Evolutionary conservation across 495 filamentous ascomycete genomes (phyloP).

Genomic region (Penicillium angulare): DNA sequence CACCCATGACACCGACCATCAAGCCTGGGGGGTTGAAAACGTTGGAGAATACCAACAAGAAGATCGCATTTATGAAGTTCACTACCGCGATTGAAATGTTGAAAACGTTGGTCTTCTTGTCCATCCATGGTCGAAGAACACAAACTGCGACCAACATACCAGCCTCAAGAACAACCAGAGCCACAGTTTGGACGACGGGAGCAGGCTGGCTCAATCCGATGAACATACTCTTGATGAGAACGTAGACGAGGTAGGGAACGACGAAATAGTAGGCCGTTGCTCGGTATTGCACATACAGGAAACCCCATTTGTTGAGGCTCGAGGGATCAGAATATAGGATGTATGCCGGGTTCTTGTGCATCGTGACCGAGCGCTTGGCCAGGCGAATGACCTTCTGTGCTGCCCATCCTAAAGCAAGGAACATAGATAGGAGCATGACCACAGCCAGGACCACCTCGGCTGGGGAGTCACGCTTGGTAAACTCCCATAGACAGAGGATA

Average conservation of each 20-base stretch:
- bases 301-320: slow-evolving; percentile 96
- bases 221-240: slow-evolving; percentile 86
- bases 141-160: slow-evolving; percentile 73
- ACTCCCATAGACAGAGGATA: slow-evolving; percentile 91
- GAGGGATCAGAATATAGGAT: slow-evolving; percentile 95
- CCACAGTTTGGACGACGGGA: slow-evolving; percentile 79
- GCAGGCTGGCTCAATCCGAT: slow-evolving; percentile 76
- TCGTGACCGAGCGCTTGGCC: slow-evolving; percentile 79
- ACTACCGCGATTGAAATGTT: slow-evolving; percentile 89
- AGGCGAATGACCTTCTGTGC: slow-evolving; percentile 85
- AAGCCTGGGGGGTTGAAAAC: slow-evolving; percentile 84
- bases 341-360: slow-evolving; percentile 97
- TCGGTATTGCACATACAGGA: slow-evolving; percentile 96
- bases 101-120: slow-evolving; percentile 97
- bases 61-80: slow-evolving; percentile 89
- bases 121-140: slow-evolving; percentile 93
- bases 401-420: slow-evolving; percentile 79
- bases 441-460: slow-evolving; percentile 86
- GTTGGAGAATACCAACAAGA: slow-evolving; percentile 79
- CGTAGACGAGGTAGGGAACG: slow-evolving; percentile 75
- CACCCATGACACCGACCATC: slow-evolving; percentile 90
- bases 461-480: slow-evolving; percentile 80
- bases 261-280: slow-evolving; percentile 98
- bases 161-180: slow-evolving; percentile 82
- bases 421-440: slow-evolving; percentile 84